These are phyloP conservation scores for Fereydounia khargensis DNA, from an alignment of 1,284 basidiomycete genomes.

Conservation along the genomic window DNA sequence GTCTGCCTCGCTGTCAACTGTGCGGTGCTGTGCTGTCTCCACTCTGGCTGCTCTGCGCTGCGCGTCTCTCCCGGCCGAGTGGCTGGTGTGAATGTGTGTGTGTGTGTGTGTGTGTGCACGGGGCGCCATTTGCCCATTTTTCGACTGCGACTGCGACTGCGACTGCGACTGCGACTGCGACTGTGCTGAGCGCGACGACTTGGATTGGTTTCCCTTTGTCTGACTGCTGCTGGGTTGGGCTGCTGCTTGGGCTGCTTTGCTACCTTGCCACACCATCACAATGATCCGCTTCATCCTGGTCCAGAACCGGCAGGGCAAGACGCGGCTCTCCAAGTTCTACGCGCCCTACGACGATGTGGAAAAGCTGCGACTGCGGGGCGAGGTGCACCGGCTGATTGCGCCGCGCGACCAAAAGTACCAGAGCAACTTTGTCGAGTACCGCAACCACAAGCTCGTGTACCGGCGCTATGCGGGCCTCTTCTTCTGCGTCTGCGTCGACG, in stretches of 20 bases:
- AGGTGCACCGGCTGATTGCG: conserved; percentile 91
- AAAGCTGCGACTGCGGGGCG: conserved; percentile 84
- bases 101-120: background rate
- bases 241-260: conserved; percentile 5
- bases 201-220: too few species aligned
- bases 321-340: conserved; percentile 94
- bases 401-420: conserved; percentile 99
- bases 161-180: too few species aligned
- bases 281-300: conserved; percentile 95
- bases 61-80: too few species aligned
- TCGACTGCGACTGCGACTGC: too few species aligned
- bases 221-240: too few species aligned
- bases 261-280: too few species aligned
- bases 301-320: conserved; percentile 96
- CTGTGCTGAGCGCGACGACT: too few species aligned
- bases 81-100: background rate
- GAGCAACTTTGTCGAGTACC: conserved; percentile 88
- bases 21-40: too few species aligned
- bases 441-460: conserved; percentile 52
- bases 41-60: too few species aligned
- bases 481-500: conserved; percentile 96
- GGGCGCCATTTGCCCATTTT: too few species aligned
- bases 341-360: conserved; percentile 64
- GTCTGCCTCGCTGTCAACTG: too few species aligned
- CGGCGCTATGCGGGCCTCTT: conserved; percentile 70